Conservation (phyloP, 1,284 basidiomycete species). For the Puccinia polysora region DNA sequence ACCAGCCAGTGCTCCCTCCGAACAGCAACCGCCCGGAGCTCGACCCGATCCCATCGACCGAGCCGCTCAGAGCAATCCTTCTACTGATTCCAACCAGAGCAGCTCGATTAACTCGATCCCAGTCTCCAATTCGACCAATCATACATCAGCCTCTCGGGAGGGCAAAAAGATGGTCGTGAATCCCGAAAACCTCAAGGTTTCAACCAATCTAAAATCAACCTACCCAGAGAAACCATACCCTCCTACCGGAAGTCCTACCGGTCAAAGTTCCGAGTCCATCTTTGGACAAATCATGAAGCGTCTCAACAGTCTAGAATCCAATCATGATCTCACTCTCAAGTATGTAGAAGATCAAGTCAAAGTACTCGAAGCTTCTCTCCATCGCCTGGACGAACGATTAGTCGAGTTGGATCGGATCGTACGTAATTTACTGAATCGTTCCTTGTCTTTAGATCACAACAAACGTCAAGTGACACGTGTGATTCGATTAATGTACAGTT, state of each 20-base stretch:
- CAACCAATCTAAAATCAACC: background rate
- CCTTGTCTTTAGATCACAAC: background rate
- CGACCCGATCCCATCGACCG: background rate
- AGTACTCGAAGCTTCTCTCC: constrained; percentile 70
- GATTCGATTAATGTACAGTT: constrained; percentile 4
- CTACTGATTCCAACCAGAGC: too few relatives aligned
- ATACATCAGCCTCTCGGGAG: too few relatives aligned
- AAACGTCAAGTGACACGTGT: background rate
- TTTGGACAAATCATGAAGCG: constrained; percentile 95
- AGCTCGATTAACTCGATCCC: too few relatives aligned
- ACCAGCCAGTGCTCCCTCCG: background rate
- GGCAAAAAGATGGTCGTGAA: background rate
- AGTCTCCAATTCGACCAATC: too few relatives aligned
- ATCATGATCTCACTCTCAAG: constrained; percentile 76
- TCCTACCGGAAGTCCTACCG: constrained; percentile 46
- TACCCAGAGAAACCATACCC: background rate
- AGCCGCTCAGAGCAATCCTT: background rate
- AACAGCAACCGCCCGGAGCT: constrained; percentile 2
- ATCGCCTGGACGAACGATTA: constrained; percentile 61
- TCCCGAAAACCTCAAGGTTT: background rate
- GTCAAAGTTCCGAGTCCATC: constrained; percentile 79
- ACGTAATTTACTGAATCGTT: background rate
- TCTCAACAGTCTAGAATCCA: constrained; percentile 75
- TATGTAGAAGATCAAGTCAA: constrained; percentile 88
- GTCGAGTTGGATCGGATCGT: constrained; percentile 46